phyloP scores from a whole-genome alignment of 768 basidiomycete genomes.

The Amanita phalloides region DNA sequence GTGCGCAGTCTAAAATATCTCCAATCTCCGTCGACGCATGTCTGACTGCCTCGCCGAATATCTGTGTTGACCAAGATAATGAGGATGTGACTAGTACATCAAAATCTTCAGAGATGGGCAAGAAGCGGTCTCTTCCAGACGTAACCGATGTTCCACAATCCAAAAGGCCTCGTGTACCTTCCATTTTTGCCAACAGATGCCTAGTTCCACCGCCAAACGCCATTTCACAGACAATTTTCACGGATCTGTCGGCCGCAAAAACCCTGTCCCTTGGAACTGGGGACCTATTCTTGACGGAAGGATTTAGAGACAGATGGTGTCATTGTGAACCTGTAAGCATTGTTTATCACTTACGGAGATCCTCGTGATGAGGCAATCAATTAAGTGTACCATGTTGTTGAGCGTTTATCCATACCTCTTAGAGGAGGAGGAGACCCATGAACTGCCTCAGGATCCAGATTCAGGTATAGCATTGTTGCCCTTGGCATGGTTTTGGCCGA shows the following conservation, averaged over 20 bases:
- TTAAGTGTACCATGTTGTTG: slow-evolving; percentile 50
- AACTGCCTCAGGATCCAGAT: slow-evolving; percentile 81
- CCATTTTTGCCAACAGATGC: slow-evolving; percentile 26
- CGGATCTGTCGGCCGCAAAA: slow-evolving; percentile 11
- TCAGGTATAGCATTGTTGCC: slow-evolving; percentile 34
- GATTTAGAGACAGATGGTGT: slow-evolving; percentile 76
- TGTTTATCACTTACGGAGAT: neutral
- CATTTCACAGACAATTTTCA: slow-evolving; percentile 34
- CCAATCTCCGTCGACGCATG: too few species aligned
- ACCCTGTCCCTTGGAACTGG: slow-evolving; percentile 40
- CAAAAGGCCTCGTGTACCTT: slow-evolving; percentile 16
- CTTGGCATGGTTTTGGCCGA: neutral
- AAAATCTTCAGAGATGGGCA: slow-evolving; percentile 17
- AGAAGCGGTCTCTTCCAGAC: slow-evolving; percentile 42
- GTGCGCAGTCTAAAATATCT: too few species aligned
- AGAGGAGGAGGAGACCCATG: slow-evolving; percentile 75
- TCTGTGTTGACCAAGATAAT: slow-evolving; percentile 7
- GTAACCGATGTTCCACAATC: slow-evolving; percentile 21
- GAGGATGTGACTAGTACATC: slow-evolving; percentile 17
- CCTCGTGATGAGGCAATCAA: neutral
- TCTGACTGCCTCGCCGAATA: too few species aligned
- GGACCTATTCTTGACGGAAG: slow-evolving; percentile 67
- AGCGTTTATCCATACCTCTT: slow-evolving; percentile 48
- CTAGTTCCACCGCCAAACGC: slow-evolving; percentile 42
- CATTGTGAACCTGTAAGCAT: slow-evolving; percentile 43